Conservation (phyloP, 2,329 filamentous ascomycete species). For the Graphiopsis chlorocephala region DNA sequence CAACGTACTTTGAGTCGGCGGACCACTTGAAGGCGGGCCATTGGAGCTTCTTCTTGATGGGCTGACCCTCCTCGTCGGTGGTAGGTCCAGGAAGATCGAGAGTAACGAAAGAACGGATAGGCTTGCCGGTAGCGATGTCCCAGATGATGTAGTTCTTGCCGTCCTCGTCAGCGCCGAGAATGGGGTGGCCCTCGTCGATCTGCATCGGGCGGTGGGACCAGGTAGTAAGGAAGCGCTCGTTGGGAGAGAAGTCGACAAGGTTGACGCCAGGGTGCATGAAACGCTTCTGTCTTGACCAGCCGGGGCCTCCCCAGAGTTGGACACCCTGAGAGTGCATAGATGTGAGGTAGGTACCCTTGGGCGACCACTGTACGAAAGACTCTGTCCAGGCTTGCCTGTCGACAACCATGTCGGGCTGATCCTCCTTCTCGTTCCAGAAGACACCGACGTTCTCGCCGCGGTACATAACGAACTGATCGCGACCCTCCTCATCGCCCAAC, state of each 20-base stretch:
- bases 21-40: slow-evolving; percentile 99
- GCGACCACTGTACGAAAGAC: slow-evolving; percentile 97
- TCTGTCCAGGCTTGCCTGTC: slow-evolving; percentile 97
- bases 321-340: slow-evolving; percentile 96
- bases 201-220: slow-evolving; percentile 95
- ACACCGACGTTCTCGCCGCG: slow-evolving; percentile 88
- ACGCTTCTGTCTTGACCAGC: slow-evolving; percentile 85
- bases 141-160: slow-evolving; percentile 99
- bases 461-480: slow-evolving; percentile 96
- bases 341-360: slow-evolving; percentile 86
- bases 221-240: slow-evolving; percentile 89
- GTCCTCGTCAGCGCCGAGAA: slow-evolving; percentile 76
- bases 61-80: slow-evolving; percentile 60
- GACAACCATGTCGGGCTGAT: slow-evolving; percentile 80
- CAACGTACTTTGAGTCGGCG: slow-evolving; percentile 93
- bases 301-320: slow-evolving; percentile 89
- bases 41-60: slow-evolving; percentile 84
- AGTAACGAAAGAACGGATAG: slow-evolving; percentile 89
- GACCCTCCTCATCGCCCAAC: slow-evolving; percentile 81
- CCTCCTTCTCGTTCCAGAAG: slow-evolving; percentile 98
- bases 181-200: slow-evolving; percentile 84
- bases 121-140: slow-evolving; percentile 87
- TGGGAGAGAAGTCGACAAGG: slow-evolving; percentile 90
- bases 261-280: slow-evolving; percentile 96
- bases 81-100: slow-evolving; percentile 70